Percentiles rank a stretch among this genome's conserved stretches.
These are phyloP conservation scores for Lachancea fermentati DNA, from an alignment of 805 yeast species.

Conservation along the genomic window DNA sequence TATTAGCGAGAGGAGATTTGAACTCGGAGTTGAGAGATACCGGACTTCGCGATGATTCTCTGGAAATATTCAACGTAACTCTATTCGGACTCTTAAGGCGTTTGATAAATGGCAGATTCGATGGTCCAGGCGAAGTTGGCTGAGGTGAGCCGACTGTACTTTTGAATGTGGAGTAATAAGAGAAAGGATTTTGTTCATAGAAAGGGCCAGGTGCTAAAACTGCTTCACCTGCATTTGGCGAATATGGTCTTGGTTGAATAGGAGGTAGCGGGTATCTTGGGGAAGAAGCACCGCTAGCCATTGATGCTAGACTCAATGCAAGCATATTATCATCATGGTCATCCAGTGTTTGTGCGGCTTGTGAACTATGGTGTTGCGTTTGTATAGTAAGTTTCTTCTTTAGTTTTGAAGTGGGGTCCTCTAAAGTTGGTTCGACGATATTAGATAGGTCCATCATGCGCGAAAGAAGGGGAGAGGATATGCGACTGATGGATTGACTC, in stretches of 20 bases:
- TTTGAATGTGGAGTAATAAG: conserved; percentile 15
- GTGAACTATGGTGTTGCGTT: conserved; percentile 3
- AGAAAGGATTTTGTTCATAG: conserved; percentile 19
- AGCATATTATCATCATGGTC: conserved; percentile 33
- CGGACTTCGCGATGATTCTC: conserved; percentile 31
- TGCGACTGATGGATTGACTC: conserved; percentile 24
- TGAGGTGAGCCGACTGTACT: conserved; percentile 9
- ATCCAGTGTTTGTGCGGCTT: conserved; percentile 14
- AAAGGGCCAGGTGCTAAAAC: conserved; percentile 23
- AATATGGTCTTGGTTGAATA: conserved; percentile 16
- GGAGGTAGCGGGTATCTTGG: conserved; percentile 28
- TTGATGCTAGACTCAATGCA: conserved; percentile 32
- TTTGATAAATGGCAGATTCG: conserved; percentile 27
- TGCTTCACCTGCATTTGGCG: conserved; percentile 13
- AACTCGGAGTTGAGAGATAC: conserved; percentile 21
- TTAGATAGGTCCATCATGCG: conserved; percentile 35
- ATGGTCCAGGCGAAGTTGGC: conserved; percentile 13
- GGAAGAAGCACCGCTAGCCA: conserved; percentile 34
- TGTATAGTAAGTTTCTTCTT: conserved; percentile 16
- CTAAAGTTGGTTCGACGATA: conserved; percentile 34
- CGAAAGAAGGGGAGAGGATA: conserved; percentile 31
- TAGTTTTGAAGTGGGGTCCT: conserved; percentile 30
- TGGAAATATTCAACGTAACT: conserved; percentile 30
- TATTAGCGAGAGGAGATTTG: conserved; percentile 21
- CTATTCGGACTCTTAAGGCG: conserved; percentile 30